Evolutionary conservation across 192 early-diverging fungal species (phyloP).

Genomic region (Linnemannia elongata): DNA sequence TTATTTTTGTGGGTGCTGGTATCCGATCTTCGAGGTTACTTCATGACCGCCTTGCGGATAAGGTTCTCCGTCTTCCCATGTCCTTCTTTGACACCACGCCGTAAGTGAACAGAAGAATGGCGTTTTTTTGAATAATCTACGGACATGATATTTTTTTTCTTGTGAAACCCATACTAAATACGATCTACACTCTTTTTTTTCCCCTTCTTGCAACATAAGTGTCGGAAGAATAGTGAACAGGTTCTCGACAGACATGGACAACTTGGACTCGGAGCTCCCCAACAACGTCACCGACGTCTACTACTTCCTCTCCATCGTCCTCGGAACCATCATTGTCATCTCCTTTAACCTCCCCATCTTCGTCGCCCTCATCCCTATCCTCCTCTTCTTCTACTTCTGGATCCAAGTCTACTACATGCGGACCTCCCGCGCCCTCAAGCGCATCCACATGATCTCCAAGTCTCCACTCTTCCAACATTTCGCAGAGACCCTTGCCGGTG

Average conservation of each 20-base stretch:
- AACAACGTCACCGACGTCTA: slow-evolving; percentile 63
- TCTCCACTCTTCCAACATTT: slow-evolving; percentile 87
- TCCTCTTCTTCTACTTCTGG: slow-evolving; percentile 75
- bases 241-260: slow-evolving; percentile 88
- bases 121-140: too few relatives aligned
- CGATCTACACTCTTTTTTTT: slow-evolving; percentile 68
- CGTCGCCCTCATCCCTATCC: slow-evolving; percentile 72
- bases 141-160: background rate
- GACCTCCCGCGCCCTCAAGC: slow-evolving; percentile 85
- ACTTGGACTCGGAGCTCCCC: slow-evolving; percentile 74
- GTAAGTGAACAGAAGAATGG: background rate
- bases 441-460: slow-evolving; percentile 82
- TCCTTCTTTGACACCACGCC: slow-evolving; percentile 34
- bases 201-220: slow-evolving; percentile 69
- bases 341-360: slow-evolving; percentile 74
- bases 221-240: slow-evolving; percentile 73
- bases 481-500: slow-evolving; percentile 79
- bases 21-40: slow-evolving; percentile 58
- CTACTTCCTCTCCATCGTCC: slow-evolving; percentile 61
- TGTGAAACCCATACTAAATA: slow-evolving; percentile 26
- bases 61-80: slow-evolving; percentile 72
- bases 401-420: slow-evolving; percentile 79
- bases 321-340: slow-evolving; percentile 76
- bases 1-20: slow-evolving; percentile 21
- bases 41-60: slow-evolving; percentile 73